Conservation (phyloP, 768 basidiomycete species). For the Hebeloma cylindrosporum region DNA sequence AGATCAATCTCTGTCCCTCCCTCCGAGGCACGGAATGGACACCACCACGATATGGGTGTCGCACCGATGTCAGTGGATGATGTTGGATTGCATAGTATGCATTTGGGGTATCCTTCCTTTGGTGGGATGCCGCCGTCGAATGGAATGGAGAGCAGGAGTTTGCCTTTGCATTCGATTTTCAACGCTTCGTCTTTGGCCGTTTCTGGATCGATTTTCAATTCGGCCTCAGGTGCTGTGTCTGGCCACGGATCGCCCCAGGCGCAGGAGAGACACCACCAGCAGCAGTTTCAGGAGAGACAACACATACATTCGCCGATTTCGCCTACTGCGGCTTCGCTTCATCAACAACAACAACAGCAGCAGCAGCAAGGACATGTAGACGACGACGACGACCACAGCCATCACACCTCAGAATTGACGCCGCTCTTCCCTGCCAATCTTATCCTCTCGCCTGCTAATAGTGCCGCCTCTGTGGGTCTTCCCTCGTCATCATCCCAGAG, state of each 20-base stretch:
- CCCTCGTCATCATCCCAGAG: constrained; percentile 1
- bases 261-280: background rate
- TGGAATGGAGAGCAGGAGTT: background rate
- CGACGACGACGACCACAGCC: constrained; percentile 3
- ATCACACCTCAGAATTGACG: constrained; percentile 8
- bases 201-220: background rate
- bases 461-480: too few relatives aligned
- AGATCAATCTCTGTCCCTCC: constrained; percentile 56
- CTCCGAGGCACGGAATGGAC: constrained; percentile 47
- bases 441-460: constrained; percentile 11
- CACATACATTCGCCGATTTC: too few relatives aligned
- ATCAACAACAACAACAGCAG: constrained; percentile 2
- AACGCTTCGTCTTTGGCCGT: constrained; percentile 4
- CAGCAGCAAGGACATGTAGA: constrained; percentile 2
- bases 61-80: constrained; percentile 25
- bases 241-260: background rate
- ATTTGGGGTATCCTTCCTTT: constrained; percentile 10
- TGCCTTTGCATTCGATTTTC: constrained; percentile 8
- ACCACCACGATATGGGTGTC: constrained; percentile 14
- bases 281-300: background rate
- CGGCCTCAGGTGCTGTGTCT: background rate
- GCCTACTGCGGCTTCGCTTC: too few relatives aligned
- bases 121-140: background rate
- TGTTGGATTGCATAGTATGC: constrained; percentile 23
- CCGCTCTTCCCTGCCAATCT: constrained; percentile 8